Base-by-base conservation (phyloP, 805 yeast species). In the Starmerella cellae region DNA sequence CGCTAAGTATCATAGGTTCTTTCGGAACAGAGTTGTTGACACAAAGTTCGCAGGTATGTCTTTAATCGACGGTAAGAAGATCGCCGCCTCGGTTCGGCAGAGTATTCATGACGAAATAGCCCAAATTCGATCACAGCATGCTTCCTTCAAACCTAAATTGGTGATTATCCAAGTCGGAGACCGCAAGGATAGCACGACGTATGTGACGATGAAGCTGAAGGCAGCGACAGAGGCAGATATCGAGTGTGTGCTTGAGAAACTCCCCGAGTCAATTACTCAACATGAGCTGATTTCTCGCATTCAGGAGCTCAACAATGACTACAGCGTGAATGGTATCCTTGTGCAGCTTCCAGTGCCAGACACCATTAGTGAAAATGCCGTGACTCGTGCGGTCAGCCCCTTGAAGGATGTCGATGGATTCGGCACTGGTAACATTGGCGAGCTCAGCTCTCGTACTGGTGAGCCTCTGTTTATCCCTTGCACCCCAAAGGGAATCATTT, bases 381-480 rank as follows among this genome's bases (percentile, higher is more conserved):
- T 91, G 52, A 91, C 97, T 37, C 76, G 79, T 55, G 70, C 85
- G 1, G 96, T 88, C n/a, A 63, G 69, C 10, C 73, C 82, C 14
- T 75, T 71, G 35, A 88, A 88, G 65, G 98, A 88, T 56, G 95
- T 91, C 37, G 98, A 88, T 61, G 98, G 98, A 2, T 91, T 88
- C 56, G 91, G 87, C 34, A 76, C 85, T 43, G 71, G 69, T 55
- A 91, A 91, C 60, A 77, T 83, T 44, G 97, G 96, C 46, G 96
- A 88, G 58, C 70, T 88, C 45, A 74, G 87, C 53, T 84, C 85
- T 63, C 76, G 82, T 52, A 83, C 83, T 41, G 95, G 96, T 19
- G 59, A 66, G 29, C 95, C 96, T 26, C 63, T 67, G 46, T 87
- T 84, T 62, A 69, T 79, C 50, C 97, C 98, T 28, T 88, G 97